Base-by-base conservation (phyloP, 2,329 filamentous ascomycete genomes). In the Corinectria fuckeliana region DNA sequence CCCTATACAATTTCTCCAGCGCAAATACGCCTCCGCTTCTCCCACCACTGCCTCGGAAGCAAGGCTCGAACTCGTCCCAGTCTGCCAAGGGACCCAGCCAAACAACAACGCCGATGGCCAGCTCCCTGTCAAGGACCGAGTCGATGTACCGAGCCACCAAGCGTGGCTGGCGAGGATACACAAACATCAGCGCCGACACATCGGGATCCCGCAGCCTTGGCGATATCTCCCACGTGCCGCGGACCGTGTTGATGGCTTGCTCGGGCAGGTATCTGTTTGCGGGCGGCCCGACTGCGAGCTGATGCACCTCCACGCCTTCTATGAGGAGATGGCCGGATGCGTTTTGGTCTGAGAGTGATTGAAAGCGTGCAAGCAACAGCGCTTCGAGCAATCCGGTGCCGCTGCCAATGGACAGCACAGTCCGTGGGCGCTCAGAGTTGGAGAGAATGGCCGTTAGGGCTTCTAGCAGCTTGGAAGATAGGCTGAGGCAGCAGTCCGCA, bases 121-220 rank as follows among this genome's bases (percentile, higher is more conserved):
- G 18, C 5, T 53, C 41, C 26, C 51, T 34, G 26, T 60, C 41
- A 9, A 26, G 11, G 14, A 65, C 39, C 11, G 13, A 32, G n/a
- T 63, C 47, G 5, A 71, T 55, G 25, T 77, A 77, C 30, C 58
- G 60, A 7, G 55, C 42, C 14, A 76, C 66, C 10, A 77, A 28
- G 1, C 44, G 48, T 1, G 69, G 68, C 23, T 74, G 71, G 2
- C 75, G 73, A 11, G 75, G 75, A 26, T 77, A 77, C 8, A 72
- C 68, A 57, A 77, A 77, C 57, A 76, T 53, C 39, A 76, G 55
- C 2, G 51, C 69, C 9, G 50, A 49, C 8, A 69, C 60, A 44
- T 63, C 62, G 0, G 66, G 48, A 23, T 71, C 69, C 6, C 32
- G 56, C 4, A 75, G 63, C 14, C 71, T 65, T 11, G 64, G 60